Evolutionary conservation across 2,329 filamentous ascomycete species (phyloP).

Genomic region (Aspergillus ochraceus): DNA sequence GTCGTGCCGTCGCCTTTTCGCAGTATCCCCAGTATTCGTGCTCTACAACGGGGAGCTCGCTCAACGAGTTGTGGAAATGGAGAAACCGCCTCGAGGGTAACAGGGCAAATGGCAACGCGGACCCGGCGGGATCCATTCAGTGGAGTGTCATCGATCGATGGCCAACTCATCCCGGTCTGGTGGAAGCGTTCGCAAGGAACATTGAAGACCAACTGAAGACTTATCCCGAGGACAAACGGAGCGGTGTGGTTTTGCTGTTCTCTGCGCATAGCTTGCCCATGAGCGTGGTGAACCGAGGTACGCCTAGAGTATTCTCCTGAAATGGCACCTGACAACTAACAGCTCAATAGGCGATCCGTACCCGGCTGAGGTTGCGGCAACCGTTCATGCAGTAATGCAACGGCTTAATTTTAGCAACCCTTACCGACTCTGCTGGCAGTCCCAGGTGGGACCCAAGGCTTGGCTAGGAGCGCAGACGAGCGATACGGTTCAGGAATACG

Average conservation of each 20-base stretch:
- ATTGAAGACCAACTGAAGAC: conserved; percentile 81
- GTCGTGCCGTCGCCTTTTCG: conserved; percentile 91
- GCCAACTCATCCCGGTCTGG: conserved; percentile 86
- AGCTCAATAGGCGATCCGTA: conserved; percentile 74
- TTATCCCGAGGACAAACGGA: conserved; percentile 78
- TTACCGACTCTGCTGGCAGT: conserved; percentile 96
- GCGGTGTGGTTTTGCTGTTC: conserved; percentile 83
- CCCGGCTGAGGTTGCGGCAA: conserved; percentile 91
- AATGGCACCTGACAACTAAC: conserved; percentile 3
- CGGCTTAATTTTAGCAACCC: conserved; percentile 83
- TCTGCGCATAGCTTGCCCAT: conserved; percentile 96
- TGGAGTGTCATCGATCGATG: conserved; percentile 99
- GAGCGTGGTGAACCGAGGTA: conserved; percentile 91
- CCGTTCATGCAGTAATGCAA: conserved; percentile 95
- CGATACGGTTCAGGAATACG: conserved; percentile 82
- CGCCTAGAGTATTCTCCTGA: conserved; percentile 12
- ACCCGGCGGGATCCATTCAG: conserved; percentile 69
- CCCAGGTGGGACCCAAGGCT: conserved; percentile 90
- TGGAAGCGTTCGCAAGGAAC: conserved; percentile 89
- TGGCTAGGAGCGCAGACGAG: conserved; percentile 96
- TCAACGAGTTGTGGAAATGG: conserved; percentile 99
- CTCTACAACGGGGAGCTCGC: conserved; percentile 90
- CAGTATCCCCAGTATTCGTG: conserved; percentile 99
- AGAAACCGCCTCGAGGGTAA: conserved; percentile 80
- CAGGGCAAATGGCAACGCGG: conserved; percentile 52